phyloP scores from a whole-genome alignment of 108 stramenopile species.

The Cyclotella atomus region DNA sequence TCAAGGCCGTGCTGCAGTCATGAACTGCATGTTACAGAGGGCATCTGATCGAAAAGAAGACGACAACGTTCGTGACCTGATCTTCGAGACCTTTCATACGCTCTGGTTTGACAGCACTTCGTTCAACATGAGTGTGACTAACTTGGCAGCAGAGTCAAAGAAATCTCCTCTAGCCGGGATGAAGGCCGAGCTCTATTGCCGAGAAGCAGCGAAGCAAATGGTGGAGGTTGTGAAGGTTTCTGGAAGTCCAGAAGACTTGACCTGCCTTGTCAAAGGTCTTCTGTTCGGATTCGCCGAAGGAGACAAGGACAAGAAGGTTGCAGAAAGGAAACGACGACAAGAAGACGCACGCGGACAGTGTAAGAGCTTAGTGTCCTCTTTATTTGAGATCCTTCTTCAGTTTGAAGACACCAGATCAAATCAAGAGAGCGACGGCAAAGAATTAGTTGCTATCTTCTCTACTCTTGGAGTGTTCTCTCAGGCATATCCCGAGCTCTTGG shows the following conservation, averaged over 20 bases:
- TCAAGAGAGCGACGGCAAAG: constrained; percentile 51
- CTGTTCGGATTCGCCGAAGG: constrained; percentile 75
- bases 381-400: constrained; percentile 79
- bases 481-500: constrained; percentile 70
- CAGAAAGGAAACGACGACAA: constrained; percentile 62
- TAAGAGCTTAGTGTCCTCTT: constrained; percentile 64
- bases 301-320: constrained; percentile 76
- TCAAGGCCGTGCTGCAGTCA: constrained; percentile 74
- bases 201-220: constrained; percentile 86
- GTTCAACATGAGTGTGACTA: constrained; percentile 32
- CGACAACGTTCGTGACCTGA: constrained; percentile 89
- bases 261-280: constrained; percentile 76
- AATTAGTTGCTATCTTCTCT: constrained; percentile 80
- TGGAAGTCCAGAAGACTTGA: constrained; percentile 71
- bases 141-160: constrained; percentile 9
- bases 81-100: constrained; percentile 86
- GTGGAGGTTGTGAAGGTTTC: constrained; percentile 87
- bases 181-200: constrained; percentile 36
- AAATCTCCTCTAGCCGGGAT: constrained; percentile 17
- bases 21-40: constrained; percentile 73
- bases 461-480: constrained; percentile 85
- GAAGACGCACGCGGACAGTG: constrained; percentile 62
- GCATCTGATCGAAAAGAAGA: constrained; percentile 93
- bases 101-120: constrained; percentile 73
- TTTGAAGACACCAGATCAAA: constrained; percentile 78